Evolutionary conservation across 2,329 filamentous ascomycete species (phyloP).

Genomic region (Colletotrichum theobromicola): DNA sequence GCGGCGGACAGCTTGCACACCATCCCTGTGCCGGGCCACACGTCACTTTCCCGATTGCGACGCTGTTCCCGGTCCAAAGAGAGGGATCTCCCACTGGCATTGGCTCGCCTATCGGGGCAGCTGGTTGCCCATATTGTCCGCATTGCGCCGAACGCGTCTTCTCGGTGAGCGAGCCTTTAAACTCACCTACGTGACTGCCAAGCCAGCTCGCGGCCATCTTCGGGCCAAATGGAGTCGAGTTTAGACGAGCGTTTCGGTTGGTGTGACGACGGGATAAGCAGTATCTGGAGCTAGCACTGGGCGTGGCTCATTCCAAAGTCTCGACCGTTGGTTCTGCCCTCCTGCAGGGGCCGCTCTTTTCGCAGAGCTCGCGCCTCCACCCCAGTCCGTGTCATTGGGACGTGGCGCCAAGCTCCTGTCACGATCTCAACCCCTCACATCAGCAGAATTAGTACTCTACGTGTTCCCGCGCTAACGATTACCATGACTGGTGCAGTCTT

Average conservation of each 20-base stretch:
- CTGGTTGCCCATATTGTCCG: background rate
- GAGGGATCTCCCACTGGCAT: background rate
- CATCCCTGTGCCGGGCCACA: background rate
- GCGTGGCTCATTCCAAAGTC: background rate
- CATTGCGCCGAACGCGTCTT: background rate
- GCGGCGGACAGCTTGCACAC: background rate
- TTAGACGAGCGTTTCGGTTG: background rate
- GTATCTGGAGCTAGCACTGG: background rate
- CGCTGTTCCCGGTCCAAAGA: background rate
- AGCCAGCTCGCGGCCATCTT: background rate
- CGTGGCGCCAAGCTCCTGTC: slow-evolving; percentile 10
- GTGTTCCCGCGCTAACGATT: background rate
- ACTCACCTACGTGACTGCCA: accelerated
- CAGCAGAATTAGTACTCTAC: background rate
- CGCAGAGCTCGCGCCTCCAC: background rate
- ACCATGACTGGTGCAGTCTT: background rate
- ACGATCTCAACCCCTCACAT: background rate
- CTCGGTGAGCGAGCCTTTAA: background rate
- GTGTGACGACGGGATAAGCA: background rate
- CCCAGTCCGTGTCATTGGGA: background rate
- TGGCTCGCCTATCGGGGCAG: background rate
- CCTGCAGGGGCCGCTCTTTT: background rate
- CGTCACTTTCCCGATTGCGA: background rate
- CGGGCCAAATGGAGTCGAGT: background rate
- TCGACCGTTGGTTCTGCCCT: background rate